Conservation (phyloP, 2,329 filamentous ascomycete genomes). For the Thermomyces lanuginosus region DNA sequence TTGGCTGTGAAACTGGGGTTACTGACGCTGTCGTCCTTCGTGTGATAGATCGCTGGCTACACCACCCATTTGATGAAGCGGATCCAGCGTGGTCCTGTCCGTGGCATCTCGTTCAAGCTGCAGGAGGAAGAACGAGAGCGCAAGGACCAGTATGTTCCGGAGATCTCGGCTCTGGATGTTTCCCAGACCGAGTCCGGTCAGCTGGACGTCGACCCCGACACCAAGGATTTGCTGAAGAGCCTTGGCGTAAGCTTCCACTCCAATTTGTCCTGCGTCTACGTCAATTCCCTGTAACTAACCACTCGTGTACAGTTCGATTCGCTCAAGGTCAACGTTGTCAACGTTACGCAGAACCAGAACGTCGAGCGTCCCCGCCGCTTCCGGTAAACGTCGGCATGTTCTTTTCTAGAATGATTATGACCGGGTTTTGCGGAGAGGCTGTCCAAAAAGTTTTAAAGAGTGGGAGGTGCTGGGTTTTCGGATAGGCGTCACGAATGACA, state of each 20-base stretch:
- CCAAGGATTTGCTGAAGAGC: slow-evolving; percentile 97
- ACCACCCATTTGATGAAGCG: slow-evolving; percentile 99
- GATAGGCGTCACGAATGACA: too few species aligned
- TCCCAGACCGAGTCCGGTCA: slow-evolving; percentile 82
- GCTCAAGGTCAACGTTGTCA: slow-evolving; percentile 89
- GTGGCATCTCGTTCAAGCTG: slow-evolving; percentile 99
- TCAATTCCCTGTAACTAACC: background rate
- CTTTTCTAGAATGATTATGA: background rate
- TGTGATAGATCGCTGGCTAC: slow-evolving; percentile 76
- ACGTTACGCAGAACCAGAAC: slow-evolving; percentile 75
- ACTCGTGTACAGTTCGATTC: slow-evolving; percentile 60
- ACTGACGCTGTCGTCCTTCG: slow-evolving; percentile 2
- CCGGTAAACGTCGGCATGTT: slow-evolving; percentile 22
- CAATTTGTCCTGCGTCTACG: slow-evolving; percentile 4
- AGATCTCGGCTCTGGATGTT: slow-evolving; percentile 97
- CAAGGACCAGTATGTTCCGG: slow-evolving; percentile 99
- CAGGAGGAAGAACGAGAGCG: slow-evolving; percentile 99
- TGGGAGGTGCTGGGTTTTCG: too few species aligned
- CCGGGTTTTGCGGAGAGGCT: slow-evolving; percentile 1
- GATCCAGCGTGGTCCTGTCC: slow-evolving; percentile 97
- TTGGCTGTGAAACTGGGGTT: too few species aligned
- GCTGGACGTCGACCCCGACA: slow-evolving; percentile 91
- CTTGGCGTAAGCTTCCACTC: slow-evolving; percentile 62
- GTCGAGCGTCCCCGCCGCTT: slow-evolving; percentile 69
- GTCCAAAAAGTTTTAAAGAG: too few species aligned